A percentile compares a stretch with the other conserved stretches of the same genome.
phyloP scores from a whole-genome alignment of 192 early-diverging fungal genomes.

The Coemansia sp. region DNA sequence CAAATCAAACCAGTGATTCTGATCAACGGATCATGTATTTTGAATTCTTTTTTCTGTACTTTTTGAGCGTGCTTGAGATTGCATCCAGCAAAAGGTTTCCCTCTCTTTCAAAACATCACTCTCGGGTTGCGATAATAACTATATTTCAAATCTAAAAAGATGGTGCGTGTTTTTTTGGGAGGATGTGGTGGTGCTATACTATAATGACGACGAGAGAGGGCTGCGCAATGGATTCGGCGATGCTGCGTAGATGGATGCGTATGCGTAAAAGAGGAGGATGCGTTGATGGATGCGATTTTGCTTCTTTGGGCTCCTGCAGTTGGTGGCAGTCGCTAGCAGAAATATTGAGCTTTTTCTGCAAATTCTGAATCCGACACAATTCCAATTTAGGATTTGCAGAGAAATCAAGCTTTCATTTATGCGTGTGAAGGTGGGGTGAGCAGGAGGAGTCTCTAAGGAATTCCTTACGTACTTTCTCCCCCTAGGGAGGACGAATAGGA shows the following conservation, averaged over 20 bases:
- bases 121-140: conserved; percentile 21
- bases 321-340: no score
- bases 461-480: no score
- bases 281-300: neutral
- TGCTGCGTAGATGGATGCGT: neutral
- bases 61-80: neutral
- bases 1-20: no score
- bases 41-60: neutral
- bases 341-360: no score
- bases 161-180: conserved; percentile 13
- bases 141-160: conserved; percentile 18
- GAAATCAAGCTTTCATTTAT: no score
- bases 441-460: no score
- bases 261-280: neutral
- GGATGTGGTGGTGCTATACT: neutral
- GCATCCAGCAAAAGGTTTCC: neutral
- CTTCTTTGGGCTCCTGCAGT: neutral
- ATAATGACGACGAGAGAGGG: neutral
- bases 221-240: conserved; percentile 18
- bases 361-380: no score
- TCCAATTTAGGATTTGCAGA: no score
- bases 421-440: no score
- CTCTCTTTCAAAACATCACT: conserved; percentile 22
- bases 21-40: no score
- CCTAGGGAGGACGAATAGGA: no score